phyloP scores from a whole-genome alignment of 164 flowering plant genomes.

The Umbilicus rupestris region DNA sequence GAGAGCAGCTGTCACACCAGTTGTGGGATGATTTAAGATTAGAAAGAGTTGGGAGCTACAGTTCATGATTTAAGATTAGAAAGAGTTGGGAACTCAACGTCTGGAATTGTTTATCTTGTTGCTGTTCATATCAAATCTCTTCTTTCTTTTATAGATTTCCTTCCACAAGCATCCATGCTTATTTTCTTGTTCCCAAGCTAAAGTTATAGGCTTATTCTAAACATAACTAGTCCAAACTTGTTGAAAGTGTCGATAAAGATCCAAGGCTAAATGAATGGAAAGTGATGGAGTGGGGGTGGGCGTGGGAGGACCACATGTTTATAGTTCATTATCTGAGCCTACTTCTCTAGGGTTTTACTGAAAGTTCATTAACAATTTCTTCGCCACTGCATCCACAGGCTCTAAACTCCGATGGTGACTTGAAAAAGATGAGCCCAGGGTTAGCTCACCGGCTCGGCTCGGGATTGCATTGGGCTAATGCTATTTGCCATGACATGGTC shows the following conservation, averaged over 20 bases:
- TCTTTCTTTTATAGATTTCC: neutral
- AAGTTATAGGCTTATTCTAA: constrained; percentile 7
- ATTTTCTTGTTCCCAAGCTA: constrained; percentile 13
- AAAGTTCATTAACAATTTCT: neutral
- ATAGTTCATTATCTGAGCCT: neutral
- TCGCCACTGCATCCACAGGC: constrained; percentile 23
- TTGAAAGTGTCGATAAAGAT: constrained; percentile 19
- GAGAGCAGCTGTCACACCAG: too few relatives aligned
- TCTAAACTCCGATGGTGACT: neutral
- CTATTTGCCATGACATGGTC: too few relatives aligned
- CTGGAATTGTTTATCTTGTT: too few relatives aligned
- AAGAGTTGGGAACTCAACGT: too few relatives aligned
- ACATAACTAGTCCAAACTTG: constrained; percentile 14
- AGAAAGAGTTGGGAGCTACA: too few relatives aligned
- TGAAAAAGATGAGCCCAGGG: too few relatives aligned
- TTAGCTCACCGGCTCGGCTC: too few relatives aligned
- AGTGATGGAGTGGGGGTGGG: constrained; percentile 5
- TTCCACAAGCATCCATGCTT: constrained; percentile 22
- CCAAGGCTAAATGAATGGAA: neutral
- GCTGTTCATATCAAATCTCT: too few relatives aligned
- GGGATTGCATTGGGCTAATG: too few relatives aligned
- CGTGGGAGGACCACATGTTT: neutral
- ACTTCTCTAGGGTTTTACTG: neutral
- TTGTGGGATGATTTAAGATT: too few relatives aligned
- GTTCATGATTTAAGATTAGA: too few relatives aligned